These are phyloP conservation scores for Aspergillus sparsus DNA, from an alignment of 495 filamentous ascomycete genomes.

Conservation along the genomic window DNA sequence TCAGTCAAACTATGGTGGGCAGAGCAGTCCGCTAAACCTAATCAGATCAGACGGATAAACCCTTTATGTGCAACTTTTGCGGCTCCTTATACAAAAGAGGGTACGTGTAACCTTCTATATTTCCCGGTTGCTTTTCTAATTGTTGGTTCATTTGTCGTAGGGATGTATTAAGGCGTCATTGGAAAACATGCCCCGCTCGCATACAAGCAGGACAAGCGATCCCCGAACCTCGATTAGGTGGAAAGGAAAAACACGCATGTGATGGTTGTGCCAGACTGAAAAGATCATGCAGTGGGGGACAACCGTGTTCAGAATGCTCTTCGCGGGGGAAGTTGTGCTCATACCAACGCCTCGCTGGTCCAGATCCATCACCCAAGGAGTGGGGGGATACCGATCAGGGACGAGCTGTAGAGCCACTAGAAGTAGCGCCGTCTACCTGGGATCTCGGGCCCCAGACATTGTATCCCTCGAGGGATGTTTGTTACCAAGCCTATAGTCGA, in stretches of 20 bases:
- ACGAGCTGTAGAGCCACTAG: not conserved
- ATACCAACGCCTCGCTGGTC: constrained; percentile 29
- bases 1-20: not conserved
- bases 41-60: constrained; percentile 28
- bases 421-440: constrained; percentile 19
- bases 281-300: constrained; percentile 35
- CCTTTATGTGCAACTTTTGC: constrained; percentile 34
- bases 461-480: constrained; percentile 22
- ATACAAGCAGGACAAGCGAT: constrained; percentile 27
- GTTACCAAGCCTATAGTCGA: constrained; percentile 12
- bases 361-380: constrained; percentile 3
- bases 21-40: not conserved
- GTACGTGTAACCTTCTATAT: constrained; percentile 23
- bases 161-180: constrained; percentile 38
- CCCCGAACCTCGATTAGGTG: constrained; percentile 30
- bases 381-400: constrained; percentile 1
- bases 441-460: constrained; percentile 31
- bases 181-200: constrained; percentile 38
- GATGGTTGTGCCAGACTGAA: constrained; percentile 39
- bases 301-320: constrained; percentile 34
- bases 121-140: not conserved
- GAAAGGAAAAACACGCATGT: constrained; percentile 40
- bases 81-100: constrained; percentile 34
- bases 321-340: constrained; percentile 30
- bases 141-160: constrained; percentile 14